Conservation (phyloP, 192 early-diverging fungal genomes). For the Radiomyces spectabilis region DNA sequence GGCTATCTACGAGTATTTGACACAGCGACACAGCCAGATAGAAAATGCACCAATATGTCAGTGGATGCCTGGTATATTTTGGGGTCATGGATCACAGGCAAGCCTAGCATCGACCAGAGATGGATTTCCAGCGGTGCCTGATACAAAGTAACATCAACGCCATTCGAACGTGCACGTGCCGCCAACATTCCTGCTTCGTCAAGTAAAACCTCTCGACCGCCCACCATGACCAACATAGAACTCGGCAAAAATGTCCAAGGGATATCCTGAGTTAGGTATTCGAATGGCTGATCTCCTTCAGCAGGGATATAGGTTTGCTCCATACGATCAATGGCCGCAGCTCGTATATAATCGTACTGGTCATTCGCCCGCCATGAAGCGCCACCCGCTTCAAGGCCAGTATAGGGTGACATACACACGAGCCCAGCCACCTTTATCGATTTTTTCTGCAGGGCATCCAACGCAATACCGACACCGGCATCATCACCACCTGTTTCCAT, state of each 20-base stretch:
- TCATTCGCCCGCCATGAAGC: constrained; percentile 9
- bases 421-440: too few species aligned
- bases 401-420: constrained; percentile 13
- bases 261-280: not conserved
- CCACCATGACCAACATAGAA: constrained; percentile 3
- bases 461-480: constrained; percentile 4
- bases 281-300: not conserved
- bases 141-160: constrained; percentile 2
- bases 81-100: not conserved
- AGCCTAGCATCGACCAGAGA: constrained; percentile 2
- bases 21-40: too few species aligned
- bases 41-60: constrained; percentile 3
- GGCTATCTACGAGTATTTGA: too few species aligned
- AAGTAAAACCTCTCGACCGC: constrained; percentile 9
- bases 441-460: constrained; percentile 6
- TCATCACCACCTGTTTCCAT: constrained; percentile 9
- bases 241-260: not conserved
- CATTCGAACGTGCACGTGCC: not conserved
- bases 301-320: not conserved
- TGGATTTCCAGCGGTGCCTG: constrained; percentile 2
- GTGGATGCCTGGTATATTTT: not conserved
- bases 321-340: constrained; percentile 3
- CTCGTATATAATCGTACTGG: not conserved
- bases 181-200: constrained; percentile 12
- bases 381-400: constrained; percentile 13